These are phyloP conservation scores for Kalanchoe fedtschenkoi DNA, from an alignment of 164 flowering plant genomes.

Conservation along the genomic window DNA sequence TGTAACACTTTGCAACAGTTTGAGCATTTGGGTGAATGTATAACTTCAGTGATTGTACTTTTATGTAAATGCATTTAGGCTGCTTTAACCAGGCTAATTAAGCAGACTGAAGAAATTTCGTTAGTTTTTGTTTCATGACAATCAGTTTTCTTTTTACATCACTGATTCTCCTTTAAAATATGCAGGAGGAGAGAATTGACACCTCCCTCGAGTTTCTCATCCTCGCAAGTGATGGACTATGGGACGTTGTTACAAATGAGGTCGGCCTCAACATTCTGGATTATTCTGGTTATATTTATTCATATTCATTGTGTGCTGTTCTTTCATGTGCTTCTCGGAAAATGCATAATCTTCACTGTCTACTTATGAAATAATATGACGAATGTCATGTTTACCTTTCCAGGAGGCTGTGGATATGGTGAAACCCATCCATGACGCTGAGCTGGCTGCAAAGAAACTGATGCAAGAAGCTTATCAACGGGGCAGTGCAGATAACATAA, in stretches of 20 bases:
- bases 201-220: not conserved
- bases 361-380: too few species aligned
- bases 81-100: too few species aligned
- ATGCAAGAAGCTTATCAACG: not conserved
- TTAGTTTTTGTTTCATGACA: too few species aligned
- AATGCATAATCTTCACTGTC: too few species aligned
- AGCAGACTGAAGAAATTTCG: too few species aligned
- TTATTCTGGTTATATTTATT: too few species aligned
- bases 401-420: not conserved
- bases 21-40: too few species aligned
- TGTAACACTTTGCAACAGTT: too few species aligned
- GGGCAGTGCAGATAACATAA: not conserved
- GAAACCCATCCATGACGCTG: not conserved
- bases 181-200: not conserved
- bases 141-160: too few species aligned
- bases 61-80: too few species aligned
- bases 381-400: too few species aligned
- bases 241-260: conserved; percentile 7
- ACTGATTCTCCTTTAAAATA: not conserved
- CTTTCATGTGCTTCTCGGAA: not conserved
- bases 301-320: not conserved
- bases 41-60: too few species aligned
- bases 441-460: not conserved
- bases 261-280: not conserved
- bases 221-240: conserved; percentile 7